Conservation (phyloP, 164 flowering plant species). For the Aristolochia contorta region DNA sequence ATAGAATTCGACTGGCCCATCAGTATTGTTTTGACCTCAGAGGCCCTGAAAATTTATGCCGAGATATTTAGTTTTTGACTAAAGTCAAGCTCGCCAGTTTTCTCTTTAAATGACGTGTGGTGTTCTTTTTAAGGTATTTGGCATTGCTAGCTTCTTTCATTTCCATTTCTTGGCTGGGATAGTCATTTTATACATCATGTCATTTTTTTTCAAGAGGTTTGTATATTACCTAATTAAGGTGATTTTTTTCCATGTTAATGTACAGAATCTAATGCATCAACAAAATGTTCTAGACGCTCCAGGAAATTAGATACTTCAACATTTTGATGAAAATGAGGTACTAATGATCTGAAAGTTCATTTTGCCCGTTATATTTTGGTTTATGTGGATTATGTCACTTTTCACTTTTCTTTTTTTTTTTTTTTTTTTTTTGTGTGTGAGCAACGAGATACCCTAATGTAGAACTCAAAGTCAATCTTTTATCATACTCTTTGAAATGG, state of each 20-base stretch:
- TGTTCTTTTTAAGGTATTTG: slow-evolving; percentile 58
- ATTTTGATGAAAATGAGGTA: slow-evolving; percentile 60
- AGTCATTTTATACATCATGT: neutral
- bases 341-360: neutral
- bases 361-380: neutral
- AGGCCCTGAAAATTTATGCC: slow-evolving; percentile 61
- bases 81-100: slow-evolving; percentile 73
- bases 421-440: no score
- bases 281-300: slow-evolving; percentile 12
- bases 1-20: slow-evolving; percentile 86
- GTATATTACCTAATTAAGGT: neutral
- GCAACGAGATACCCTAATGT: no score
- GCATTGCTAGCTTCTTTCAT: neutral
- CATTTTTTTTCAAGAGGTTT: neutral
- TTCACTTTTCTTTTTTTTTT: no score
- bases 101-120: slow-evolving; percentile 76
- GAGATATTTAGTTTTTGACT: slow-evolving; percentile 74
- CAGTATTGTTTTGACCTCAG: slow-evolving; percentile 58
- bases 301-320: slow-evolving; percentile 25
- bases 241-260: slow-evolving; percentile 5
- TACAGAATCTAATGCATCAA: slow-evolving; percentile 36
- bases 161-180: neutral
- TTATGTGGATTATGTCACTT: no score
- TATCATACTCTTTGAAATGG: no score
- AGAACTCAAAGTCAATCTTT: no score